Base-by-base conservation (phyloP, 2,329 filamentous ascomycete species). In the Parasarocladium wereldwijsianum region DNA sequence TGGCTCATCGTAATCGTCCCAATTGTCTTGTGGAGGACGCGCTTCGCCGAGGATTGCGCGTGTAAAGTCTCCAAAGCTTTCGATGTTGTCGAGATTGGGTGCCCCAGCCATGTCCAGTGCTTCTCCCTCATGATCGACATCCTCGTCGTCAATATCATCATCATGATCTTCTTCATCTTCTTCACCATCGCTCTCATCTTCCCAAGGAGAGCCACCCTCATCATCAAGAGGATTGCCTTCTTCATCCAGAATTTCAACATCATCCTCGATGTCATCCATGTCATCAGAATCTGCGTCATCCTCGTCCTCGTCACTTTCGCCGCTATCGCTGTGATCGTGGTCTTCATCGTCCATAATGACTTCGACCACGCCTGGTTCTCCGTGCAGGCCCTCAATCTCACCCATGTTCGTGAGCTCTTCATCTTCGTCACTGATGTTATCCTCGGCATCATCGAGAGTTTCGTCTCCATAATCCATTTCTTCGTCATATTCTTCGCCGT, bases 381-480 rank as follows among this genome's bases (percentile, higher is more conserved):
- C 71, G 32, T 70, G 62, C 13, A 76, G 58, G 29, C 71, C 80
- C 58, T 93, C 86, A 30, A 94, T 81, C 21, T 82, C 75, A 5
- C 85, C 87, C 65, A 92, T 86, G 22, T 76, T 81, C 36, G 75
- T 76, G 30, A 85, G 66, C 17, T 81, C 81, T n/a, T n/a, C n/a
- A 34, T 92, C 83, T 38, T 92, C 83, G 34, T 90, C 82, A 45
- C 92, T 87, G 44, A 86, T 93, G 34, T 93, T 75, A 33, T 87
- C 79, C 40, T 90, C 82, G 43, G 85, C 81, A 44, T 87, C 81
- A 1, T 75, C 75, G 45, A 81, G 67, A 18, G 85, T 85, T 40
- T 87, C 81, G 25, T 90, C 84, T 14, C 63, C 68, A 43, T 92
- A 93, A 32, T 92, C 83, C 74, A 94, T 90, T 40, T 93, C 87